phyloP scores from a whole-genome alignment of 2,329 filamentous ascomycete species.

The Alternaria viburni region DNA sequence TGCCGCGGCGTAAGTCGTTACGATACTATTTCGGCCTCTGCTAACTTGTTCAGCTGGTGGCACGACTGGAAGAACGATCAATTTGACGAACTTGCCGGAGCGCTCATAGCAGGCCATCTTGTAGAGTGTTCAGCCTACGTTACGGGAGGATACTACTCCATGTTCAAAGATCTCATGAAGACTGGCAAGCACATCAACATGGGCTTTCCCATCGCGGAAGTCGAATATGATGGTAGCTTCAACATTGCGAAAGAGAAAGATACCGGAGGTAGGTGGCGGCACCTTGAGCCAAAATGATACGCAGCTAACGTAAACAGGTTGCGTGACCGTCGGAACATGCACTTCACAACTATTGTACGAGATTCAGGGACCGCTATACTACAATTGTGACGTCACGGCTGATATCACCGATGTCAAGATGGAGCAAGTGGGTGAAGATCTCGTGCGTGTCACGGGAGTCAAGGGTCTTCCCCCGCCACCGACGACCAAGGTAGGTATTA shows the following conservation, averaged over 20 bases:
- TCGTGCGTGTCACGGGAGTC: constrained; percentile 47
- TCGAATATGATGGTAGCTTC: constrained; percentile 25
- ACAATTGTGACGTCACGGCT: constrained; percentile 53
- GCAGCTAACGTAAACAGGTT: constrained; percentile 10
- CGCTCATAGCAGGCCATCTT: constrained; percentile 51
- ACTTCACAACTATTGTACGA: constrained; percentile 58
- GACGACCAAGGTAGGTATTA: constrained; percentile 54
- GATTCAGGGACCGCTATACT: constrained; percentile 49
- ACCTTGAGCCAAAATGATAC: accelerated
- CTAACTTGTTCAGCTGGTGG: constrained; percentile 56
- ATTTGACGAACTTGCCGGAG: constrained; percentile 38
- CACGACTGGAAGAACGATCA: constrained; percentile 56
- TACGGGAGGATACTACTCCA: constrained; percentile 42
- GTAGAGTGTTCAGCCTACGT: constrained; percentile 50
- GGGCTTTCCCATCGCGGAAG: constrained; percentile 33
- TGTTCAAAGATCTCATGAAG: constrained; percentile 47
- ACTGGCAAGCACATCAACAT: constrained; percentile 45
- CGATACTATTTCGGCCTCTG: too few relatives aligned
- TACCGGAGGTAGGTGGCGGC: constrained; percentile 32
- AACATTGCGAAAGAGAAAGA: constrained; percentile 41
- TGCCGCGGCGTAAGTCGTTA: constrained; percentile 40
- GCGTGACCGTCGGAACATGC: constrained; percentile 55
- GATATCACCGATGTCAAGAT: constrained; percentile 32
- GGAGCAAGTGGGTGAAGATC: constrained; percentile 54
- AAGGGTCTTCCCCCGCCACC: constrained; percentile 54